Conservation (phyloP, 805 yeast species). For the Saccharomycopsis fermentans region DNA sequence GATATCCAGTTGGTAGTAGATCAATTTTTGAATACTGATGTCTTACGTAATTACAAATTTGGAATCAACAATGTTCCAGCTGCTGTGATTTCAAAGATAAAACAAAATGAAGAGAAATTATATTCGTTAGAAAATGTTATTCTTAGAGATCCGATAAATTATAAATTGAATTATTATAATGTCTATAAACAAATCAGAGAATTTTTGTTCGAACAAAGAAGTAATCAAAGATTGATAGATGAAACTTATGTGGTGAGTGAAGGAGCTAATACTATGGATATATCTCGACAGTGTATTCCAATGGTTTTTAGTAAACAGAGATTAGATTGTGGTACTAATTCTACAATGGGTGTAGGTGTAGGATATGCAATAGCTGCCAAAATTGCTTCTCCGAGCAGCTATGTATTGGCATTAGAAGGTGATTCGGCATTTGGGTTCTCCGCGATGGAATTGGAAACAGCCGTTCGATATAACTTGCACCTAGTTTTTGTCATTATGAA, state of each 20-base stretch:
- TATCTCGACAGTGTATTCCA: slow-evolving; percentile 52
- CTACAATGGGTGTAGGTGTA: slow-evolving; percentile 69
- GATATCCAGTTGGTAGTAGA: slow-evolving; percentile 28
- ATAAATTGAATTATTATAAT: slow-evolving; percentile 38
- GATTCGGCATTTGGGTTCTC: slow-evolving; percentile 75
- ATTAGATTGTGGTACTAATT: slow-evolving; percentile 66
- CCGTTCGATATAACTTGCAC: slow-evolving; percentile 44
- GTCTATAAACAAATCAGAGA: slow-evolving; percentile 42
- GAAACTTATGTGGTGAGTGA: slow-evolving; percentile 43
- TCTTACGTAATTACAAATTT: slow-evolving; percentile 19
- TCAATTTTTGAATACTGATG: slow-evolving; percentile 12
- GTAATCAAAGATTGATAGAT: slow-evolving; percentile 18
- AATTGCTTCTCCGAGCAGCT: slow-evolving; percentile 31
- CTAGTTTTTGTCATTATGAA: slow-evolving; percentile 57
- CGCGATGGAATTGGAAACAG: slow-evolving; percentile 64
- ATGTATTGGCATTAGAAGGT: slow-evolving; percentile 55
- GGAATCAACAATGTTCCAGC: slow-evolving; percentile 26
- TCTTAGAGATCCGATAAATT: neutral
- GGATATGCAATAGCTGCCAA: slow-evolving; percentile 63
- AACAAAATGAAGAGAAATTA: slow-evolving; percentile 27
- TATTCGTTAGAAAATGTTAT: slow-evolving; percentile 25
- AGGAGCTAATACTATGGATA: slow-evolving; percentile 75
- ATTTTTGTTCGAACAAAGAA: slow-evolving; percentile 21
- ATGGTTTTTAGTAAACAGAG: slow-evolving; percentile 41
- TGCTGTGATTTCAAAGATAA: slow-evolving; percentile 24